Percentiles rank a stretch among this genome's conserved stretches.
Evolutionary conservation across 768 basidiomycete species (phyloP).

Genomic region (Mycena crocata): DNA sequence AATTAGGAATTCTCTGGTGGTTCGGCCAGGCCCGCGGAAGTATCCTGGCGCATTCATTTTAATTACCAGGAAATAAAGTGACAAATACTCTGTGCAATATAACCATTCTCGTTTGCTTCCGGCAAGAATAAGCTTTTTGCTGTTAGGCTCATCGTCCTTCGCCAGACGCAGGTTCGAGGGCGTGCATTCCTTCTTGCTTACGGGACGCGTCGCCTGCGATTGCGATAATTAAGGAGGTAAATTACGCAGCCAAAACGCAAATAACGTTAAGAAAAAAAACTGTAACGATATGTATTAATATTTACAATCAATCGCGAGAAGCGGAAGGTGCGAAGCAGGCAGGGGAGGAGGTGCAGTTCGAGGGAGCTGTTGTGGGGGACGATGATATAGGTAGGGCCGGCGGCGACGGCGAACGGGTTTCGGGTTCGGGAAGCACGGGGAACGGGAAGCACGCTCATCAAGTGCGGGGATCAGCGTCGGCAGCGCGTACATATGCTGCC

Average conservation of each 20-base stretch:
- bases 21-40: slow-evolving; percentile 15
- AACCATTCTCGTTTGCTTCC: slow-evolving; percentile 40
- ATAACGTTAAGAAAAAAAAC: slow-evolving; percentile 14
- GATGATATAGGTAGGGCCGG: neutral
- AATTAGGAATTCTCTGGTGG: neutral
- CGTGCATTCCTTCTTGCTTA: no score
- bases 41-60: slow-evolving; percentile 11
- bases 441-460: neutral
- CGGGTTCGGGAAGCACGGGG: no score
- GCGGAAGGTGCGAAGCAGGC: neutral
- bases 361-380: no score
- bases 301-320: slow-evolving; percentile 5
- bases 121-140: slow-evolving; percentile 31
- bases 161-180: no score
- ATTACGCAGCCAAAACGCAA: no score
- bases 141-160: slow-evolving; percentile 30
- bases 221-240: slow-evolving; percentile 24
- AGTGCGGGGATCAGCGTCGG: neutral
- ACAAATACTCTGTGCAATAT: slow-evolving; percentile 35
- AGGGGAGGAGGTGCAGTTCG: neutral
- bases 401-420: neutral
- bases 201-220: neutral
- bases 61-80: slow-evolving; percentile 2
- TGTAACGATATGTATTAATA: neutral
- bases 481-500: neutral